Percentiles rank a stretch among this genome's conserved stretches.
Conservation (phyloP, 768 basidiomycete species). For the Tylopilus cervinicoccineus region DNA sequence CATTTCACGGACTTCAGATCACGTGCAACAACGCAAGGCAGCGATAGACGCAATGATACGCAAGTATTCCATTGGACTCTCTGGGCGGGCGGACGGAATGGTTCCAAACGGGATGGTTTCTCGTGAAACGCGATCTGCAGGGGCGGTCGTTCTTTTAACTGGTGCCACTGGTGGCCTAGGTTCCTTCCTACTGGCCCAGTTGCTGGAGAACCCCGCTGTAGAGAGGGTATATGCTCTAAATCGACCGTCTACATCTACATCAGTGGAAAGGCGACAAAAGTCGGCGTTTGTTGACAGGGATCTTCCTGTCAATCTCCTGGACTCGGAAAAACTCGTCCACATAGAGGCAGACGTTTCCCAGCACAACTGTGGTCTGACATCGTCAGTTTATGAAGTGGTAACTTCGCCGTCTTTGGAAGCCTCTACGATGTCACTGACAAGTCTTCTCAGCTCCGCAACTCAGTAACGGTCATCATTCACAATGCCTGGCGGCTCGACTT, state of each 20-base stretch:
- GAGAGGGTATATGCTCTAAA: slow-evolving; percentile 35
- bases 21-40: not conserved
- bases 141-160: slow-evolving; percentile 25
- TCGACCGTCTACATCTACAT: slow-evolving; percentile 13
- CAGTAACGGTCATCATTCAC: slow-evolving; percentile 32
- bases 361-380: slow-evolving; percentile 28
- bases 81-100: not conserved
- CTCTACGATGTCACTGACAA: not conserved
- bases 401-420: slow-evolving; percentile 10
- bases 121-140: not conserved
- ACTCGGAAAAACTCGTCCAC: slow-evolving; percentile 32
- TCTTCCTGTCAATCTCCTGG: slow-evolving; percentile 29
- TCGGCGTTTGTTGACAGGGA: slow-evolving; percentile 35
- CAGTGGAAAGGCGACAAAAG: slow-evolving; percentile 27
- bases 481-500: slow-evolving; percentile 42
- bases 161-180: slow-evolving; percentile 44
- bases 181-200: slow-evolving; percentile 31
- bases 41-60: slow-evolving; percentile 33
- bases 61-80: slow-evolving; percentile 29
- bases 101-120: not conserved
- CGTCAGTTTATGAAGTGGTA: slow-evolving; percentile 29
- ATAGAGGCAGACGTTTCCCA: slow-evolving; percentile 36
- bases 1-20: not conserved
- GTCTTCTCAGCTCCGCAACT: slow-evolving; percentile 14
- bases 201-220: slow-evolving; percentile 24